Base-by-base conservation (phyloP, 2,329 filamentous ascomycete genomes). In the Didymosphaeria variabile region DNA sequence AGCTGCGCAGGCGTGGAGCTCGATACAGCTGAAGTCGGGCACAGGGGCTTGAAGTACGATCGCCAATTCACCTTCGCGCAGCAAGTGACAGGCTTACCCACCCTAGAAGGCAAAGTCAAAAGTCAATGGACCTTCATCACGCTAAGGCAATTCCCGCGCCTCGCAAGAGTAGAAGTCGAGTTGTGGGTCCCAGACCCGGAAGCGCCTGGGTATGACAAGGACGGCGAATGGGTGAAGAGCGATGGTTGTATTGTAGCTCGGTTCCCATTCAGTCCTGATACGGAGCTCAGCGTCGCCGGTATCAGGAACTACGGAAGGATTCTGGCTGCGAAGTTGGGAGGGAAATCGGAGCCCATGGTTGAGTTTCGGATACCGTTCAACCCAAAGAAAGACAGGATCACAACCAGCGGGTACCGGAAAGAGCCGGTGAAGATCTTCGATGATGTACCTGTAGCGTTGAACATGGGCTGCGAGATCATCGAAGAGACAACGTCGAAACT, bases 1-100 rank as follows among this genome's bases (percentile, higher is more conserved):
- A 92, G 91, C 59, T 97, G 93, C 76, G 83, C 82, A 58, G 91
- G 90, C 31, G 88, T 97, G 57, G 92, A 95, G 79, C 78, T 97
- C 50, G 80, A 86, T 55, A 80, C 84, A 62, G 87, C 86, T 61
- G 85, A 87, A 57, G 84, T 95, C 17, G 79, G 92, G 49, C 81
- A 87, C 6, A 87, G 87, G 2, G 93, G 93, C 1, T 57, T 97
- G 59, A 86, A 90, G 74, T 91, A 90, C 77, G 93, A 97, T 78
- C 87, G 93, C 6, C 86, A 94, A 67, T 97, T 93, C 81, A 90
- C 88, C 51, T 92, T 97, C 74, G 93, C 91, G 1, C 90, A 94
- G 76, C 76, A 83, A 44, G 75, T 81, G 38, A 78, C 78, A 5
- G 76, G 76, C 36, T 69, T 75, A 55, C 79, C 81, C 19, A 80